Percentiles rank a stretch among this genome's conserved stretches.
Evolutionary conservation across 345 rosid genomes (phyloP).

Genomic region (Melastoma malabathricum): DNA sequence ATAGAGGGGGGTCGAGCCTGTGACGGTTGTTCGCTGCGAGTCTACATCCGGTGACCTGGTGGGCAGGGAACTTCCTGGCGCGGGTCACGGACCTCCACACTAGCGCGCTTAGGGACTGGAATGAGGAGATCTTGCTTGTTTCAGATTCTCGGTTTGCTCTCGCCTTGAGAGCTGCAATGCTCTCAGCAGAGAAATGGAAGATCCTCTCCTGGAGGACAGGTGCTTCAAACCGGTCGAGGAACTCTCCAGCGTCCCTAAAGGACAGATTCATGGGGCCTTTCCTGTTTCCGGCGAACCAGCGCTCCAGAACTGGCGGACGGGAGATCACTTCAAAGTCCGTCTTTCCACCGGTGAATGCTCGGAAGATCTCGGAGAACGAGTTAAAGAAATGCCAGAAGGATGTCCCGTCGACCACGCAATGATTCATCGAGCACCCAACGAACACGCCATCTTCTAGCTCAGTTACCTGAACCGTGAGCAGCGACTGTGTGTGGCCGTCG

Average conservation of each 20-base stretch:
- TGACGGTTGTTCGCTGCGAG: slow-evolving; percentile 36
- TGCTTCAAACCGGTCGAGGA: slow-evolving; percentile 29
- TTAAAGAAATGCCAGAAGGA: slow-evolving; percentile 63
- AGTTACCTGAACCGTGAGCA: slow-evolving; percentile 49
- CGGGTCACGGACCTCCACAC: slow-evolving; percentile 54
- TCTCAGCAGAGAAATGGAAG: slow-evolving; percentile 46
- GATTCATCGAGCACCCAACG: slow-evolving; percentile 55
- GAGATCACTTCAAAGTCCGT: slow-evolving; percentile 10
- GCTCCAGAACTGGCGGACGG: slow-evolving; percentile 27
- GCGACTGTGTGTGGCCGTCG: slow-evolving; percentile 44
- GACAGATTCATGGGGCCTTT: slow-evolving; percentile 39
- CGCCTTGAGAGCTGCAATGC: slow-evolving; percentile 36
- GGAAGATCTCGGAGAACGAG: slow-evolving; percentile 51
- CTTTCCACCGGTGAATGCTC: slow-evolving; percentile 14
- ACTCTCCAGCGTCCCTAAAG: slow-evolving; percentile 25
- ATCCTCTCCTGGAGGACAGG: slow-evolving; percentile 39
- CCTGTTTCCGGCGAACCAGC: slow-evolving; percentile 48
- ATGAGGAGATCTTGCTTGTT: slow-evolving; percentile 51
- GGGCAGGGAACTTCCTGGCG: slow-evolving; percentile 20
- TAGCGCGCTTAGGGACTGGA: slow-evolving; percentile 49
- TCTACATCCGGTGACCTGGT: slow-evolving; percentile 33
- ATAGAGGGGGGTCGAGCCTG: slow-evolving; percentile 39
- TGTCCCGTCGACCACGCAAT: slow-evolving; percentile 47
- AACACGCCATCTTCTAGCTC: slow-evolving; percentile 57
- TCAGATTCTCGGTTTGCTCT: slow-evolving; percentile 30